Conservation (phyloP, 2,329 filamentous ascomycete species). For the Cercospora zeina region DNA sequence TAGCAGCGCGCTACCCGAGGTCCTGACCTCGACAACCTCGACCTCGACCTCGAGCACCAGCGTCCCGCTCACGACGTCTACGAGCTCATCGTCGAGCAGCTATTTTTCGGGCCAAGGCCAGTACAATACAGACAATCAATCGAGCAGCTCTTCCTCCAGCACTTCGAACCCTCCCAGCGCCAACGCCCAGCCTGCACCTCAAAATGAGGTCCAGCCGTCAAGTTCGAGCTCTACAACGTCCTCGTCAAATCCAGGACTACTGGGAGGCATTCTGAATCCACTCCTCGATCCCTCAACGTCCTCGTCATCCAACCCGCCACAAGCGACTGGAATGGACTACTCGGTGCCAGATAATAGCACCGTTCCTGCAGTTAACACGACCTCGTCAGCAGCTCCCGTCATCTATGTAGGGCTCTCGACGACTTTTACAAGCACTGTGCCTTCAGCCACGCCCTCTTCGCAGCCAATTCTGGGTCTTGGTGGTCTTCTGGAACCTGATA, state of each 20-base stretch:
- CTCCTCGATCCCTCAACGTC: conserved; percentile 17
- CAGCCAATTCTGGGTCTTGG: conserved; percentile 6
- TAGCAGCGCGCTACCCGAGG: background rate
- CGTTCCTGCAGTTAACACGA: conserved; percentile 15
- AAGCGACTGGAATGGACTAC: conserved; percentile 15
- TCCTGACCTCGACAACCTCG: conserved; percentile 7
- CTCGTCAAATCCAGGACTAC: conserved; percentile 4
- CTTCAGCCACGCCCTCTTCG: conserved; percentile 10
- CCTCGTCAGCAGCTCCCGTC: conserved; percentile 22
- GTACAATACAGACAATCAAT: background rate
- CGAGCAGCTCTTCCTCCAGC: conserved; percentile 4
- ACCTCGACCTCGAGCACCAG: background rate
- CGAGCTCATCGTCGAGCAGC: conserved; percentile 8
- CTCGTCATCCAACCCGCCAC: conserved; percentile 14
- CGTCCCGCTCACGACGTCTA: conserved; percentile 16
- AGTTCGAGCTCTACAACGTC: conserved; percentile 10
- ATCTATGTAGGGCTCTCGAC: conserved; percentile 39
- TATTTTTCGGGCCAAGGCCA: background rate
- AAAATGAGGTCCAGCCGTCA: background rate
- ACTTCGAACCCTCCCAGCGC: background rate
- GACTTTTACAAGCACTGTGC: conserved; percentile 12
- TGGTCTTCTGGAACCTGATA: conserved; percentile 9
- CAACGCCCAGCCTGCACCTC: background rate
- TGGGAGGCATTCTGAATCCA: conserved; percentile 7
- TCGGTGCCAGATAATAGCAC: conserved; percentile 12